A percentile compares a stretch with the other conserved stretches of the same genome.
Conservation (phyloP, 305 asterid species). For the Stenogyne calaminthoides region DNA sequence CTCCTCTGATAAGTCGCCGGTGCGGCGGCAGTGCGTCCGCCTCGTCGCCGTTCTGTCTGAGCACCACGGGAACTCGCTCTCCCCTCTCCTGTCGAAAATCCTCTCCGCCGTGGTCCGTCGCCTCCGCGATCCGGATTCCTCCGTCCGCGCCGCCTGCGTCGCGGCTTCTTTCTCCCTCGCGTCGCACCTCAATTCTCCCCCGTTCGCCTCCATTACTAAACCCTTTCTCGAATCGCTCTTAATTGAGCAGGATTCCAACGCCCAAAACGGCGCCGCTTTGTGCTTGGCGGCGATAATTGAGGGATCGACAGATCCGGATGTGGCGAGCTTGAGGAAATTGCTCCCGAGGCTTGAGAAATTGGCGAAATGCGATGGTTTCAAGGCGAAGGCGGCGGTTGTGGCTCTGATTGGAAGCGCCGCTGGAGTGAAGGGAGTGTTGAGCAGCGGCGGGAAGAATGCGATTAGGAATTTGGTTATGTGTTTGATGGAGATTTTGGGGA, state of each 20-base stretch:
- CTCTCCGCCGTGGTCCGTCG: conserved; percentile 74
- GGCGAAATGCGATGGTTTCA: conserved; percentile 62
- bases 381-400: conserved; percentile 70
- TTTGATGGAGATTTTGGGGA: conserved; percentile 58
- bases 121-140: conserved; percentile 73
- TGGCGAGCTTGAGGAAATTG: conserved; percentile 53
- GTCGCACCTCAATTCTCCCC: conserved; percentile 48
- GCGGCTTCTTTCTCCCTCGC: conserved; percentile 65
- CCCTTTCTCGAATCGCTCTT: conserved; percentile 75
- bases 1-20: conserved; percentile 69
- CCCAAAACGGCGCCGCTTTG: conserved; percentile 78
- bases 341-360: conserved; percentile 69
- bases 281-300: conserved; percentile 70
- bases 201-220: conserved; percentile 54
- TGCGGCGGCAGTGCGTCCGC: conserved; percentile 67
- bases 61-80: conserved; percentile 60
- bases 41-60: conserved; percentile 61
- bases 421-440: conserved; percentile 51
- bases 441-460: conserved; percentile 37
- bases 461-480: conserved; percentile 50
- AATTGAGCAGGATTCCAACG: conserved; percentile 61
- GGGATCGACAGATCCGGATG: conserved; percentile 61
- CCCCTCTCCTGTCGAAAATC: conserved; percentile 63
- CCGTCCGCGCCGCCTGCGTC: conserved; percentile 68
- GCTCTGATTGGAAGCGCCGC: conserved; percentile 59